A percentile compares a stretch with the other conserved stretches of the same genome.
Evolutionary conservation across 2,329 filamentous ascomycete genomes (phyloP).

Genomic region (Phaeosphaeriaceae sp.): DNA sequence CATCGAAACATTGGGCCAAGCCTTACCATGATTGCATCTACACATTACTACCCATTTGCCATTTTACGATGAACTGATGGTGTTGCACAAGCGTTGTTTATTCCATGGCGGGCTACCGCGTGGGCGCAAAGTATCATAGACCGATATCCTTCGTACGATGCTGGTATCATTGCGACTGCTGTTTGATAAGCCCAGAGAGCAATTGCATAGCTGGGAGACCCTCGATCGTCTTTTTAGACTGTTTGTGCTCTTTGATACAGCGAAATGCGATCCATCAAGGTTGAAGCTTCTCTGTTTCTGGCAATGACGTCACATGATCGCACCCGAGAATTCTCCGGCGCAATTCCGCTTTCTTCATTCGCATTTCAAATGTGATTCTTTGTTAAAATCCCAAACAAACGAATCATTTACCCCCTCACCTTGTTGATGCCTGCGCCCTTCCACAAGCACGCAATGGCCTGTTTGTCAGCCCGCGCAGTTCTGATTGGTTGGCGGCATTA

Average conservation of each 20-base stretch:
- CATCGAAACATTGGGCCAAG: not conserved
- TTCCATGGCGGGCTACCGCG: not conserved
- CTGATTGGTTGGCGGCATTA: conserved; percentile 32
- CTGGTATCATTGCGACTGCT: too few species aligned
- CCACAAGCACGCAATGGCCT: conserved; percentile 30
- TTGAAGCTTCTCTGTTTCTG: not conserved
- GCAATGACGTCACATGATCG: conserved; percentile 1
- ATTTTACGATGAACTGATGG: not conserved
- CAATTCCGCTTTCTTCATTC: not conserved
- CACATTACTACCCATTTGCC: not conserved
- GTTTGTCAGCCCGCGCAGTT: conserved; percentile 32
- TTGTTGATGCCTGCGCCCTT: not conserved
- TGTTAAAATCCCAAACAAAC: not conserved
- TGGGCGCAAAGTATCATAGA: too few species aligned
- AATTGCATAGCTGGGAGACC: too few species aligned
- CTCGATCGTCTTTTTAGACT: not conserved
- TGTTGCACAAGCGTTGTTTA: not conserved
- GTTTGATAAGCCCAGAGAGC: too few species aligned
- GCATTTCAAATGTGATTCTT: not conserved
- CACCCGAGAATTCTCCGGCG: conserved; percentile 3
- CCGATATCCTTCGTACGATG: too few species aligned
- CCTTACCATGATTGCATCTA: not conserved
- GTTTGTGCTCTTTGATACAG: not conserved
- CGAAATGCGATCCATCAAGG: not conserved
- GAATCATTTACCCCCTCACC: not conserved